Evolutionary conservation across 2,329 filamentous ascomycete species (phyloP), one percentile per base, ranked within the genome.

Genomic region (Claviceps quebecensis): DNA sequence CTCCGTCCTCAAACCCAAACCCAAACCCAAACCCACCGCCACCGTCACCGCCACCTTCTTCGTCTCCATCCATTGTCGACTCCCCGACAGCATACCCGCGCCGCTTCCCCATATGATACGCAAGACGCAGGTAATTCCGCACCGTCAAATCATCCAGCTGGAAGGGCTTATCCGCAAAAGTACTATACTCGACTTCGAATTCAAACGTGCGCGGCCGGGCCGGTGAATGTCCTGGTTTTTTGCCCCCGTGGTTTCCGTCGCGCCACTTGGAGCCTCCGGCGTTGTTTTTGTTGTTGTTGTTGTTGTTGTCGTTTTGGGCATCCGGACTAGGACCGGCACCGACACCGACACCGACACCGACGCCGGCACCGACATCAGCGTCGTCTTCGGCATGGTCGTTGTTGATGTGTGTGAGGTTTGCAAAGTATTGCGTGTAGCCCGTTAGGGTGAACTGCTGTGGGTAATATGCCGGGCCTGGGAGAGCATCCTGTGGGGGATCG

Each of bases 371-470:
- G 5, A 5, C 3, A 23, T 5, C 23, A 5, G 23, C 23, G 23
- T 23, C 19, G 19, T 19, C 19, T 19, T 19, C 49, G 19, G 46
- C 2, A 14, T 48, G 7, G 54, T 86, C 79, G 59, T 89, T 86
- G 68, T 97, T 94, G 67, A 95, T 83, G 53, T 80, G 71, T 0
- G 91, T 97, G n/a, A 98, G 71, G 65, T 98, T 98, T 54, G 91
- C 89, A 66, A 81, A 96, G 66, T 94, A 96, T 61, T 98, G 93
- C 4, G 81, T 88, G 66, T 88, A 96, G 5, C 87, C 81, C 3
- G 84, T 75, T 55, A 90, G 73, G 0, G 87, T 86, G 39, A 97
- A 72, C 0, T 87, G 73, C 63, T 98, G 93, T 7, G 85, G 81
- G 19, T 83, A 88, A 67, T 98, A 97, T 7, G 87, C 93, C 0